Evolutionary conservation across 2,329 filamentous ascomycete species (phyloP).

Genomic region (Colletotrichum euphorbiae): DNA sequence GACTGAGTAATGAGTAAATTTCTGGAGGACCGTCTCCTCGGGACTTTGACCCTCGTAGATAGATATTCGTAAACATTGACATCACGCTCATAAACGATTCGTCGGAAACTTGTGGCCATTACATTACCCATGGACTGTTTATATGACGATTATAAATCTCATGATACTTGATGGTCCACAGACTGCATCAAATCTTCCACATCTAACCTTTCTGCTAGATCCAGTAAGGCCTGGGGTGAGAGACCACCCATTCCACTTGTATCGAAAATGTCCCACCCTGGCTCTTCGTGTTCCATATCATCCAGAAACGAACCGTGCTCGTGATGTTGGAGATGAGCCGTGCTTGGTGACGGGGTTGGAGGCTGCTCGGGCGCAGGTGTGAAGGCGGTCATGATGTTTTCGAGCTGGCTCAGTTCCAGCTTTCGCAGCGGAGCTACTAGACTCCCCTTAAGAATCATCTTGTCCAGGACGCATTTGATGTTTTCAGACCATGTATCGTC

Average conservation of each 20-base stretch:
- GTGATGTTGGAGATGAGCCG: conserved; percentile 27
- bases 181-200: conserved; percentile 39
- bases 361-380: conserved; percentile 44
- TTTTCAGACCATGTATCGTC: conserved; percentile 52
- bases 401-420: conserved; percentile 52
- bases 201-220: conserved; percentile 48
- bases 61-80: not conserved
- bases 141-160: not conserved
- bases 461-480: conserved; percentile 51
- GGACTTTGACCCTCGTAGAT: too few species aligned
- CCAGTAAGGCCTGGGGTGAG: conserved; percentile 47
- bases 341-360: conserved; percentile 38
- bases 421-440: conserved; percentile 52
- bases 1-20: too few species aligned
- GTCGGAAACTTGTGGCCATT: not conserved
- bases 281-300: conserved; percentile 33
- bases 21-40: not conserved
- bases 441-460: conserved; percentile 52
- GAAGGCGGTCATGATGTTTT: conserved; percentile 50
- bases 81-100: not conserved
- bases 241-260: conserved; percentile 48
- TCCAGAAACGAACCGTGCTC: conserved; percentile 30
- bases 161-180: conserved; percentile 15
- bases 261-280: conserved; percentile 49
- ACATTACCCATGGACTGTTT: not conserved